phyloP scores from a whole-genome alignment of 1,139 yeast species.

The Protomyces pachydermus region DNA sequence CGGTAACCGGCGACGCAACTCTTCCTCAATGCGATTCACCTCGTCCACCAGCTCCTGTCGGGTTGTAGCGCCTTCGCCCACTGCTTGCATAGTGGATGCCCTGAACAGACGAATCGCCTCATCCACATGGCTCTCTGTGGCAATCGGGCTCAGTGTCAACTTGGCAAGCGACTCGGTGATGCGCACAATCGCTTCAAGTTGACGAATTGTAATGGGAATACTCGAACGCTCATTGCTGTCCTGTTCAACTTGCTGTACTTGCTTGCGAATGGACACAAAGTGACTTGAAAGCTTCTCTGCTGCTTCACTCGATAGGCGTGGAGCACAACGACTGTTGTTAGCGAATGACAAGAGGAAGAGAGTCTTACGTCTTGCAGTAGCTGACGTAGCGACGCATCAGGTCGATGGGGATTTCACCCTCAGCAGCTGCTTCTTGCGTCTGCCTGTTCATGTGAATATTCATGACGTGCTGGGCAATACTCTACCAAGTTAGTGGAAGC shows the following conservation, averaged over 20 bases:
- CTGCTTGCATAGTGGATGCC: slow-evolving; percentile 98
- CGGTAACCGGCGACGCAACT: slow-evolving; percentile 83
- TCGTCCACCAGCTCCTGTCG: slow-evolving; percentile 57
- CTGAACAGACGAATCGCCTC: slow-evolving; percentile 92
- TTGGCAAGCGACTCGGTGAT: slow-evolving; percentile 93
- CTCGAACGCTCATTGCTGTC: slow-evolving; percentile 85
- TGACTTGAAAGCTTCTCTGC: slow-evolving; percentile 89
- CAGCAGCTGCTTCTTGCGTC: slow-evolving; percentile 47
- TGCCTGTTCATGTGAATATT: slow-evolving; percentile 82
- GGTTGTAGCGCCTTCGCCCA: slow-evolving; percentile 67
- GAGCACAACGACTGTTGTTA: slow-evolving; percentile 62
- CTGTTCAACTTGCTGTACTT: slow-evolving; percentile 73
- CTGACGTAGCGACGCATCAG: slow-evolving; percentile 89
- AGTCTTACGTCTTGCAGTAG: slow-evolving; percentile 59
- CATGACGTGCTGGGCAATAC: slow-evolving; percentile 93
- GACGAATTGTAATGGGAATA: slow-evolving; percentile 96
- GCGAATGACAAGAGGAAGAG: neutral
- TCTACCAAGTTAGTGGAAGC: slow-evolving; percentile 39
- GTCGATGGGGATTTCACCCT: slow-evolving; percentile 81
- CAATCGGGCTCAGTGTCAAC: slow-evolving; percentile 73
- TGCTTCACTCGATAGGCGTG: slow-evolving; percentile 83
- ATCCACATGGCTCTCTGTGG: slow-evolving; percentile 83
- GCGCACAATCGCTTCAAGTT: slow-evolving; percentile 93
- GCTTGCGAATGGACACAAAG: slow-evolving; percentile 83
- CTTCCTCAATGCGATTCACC: slow-evolving; percentile 73